phyloP scores from a whole-genome alignment of 2,329 filamentous ascomycete genomes.

The Gaeumannomyces sp. region DNA sequence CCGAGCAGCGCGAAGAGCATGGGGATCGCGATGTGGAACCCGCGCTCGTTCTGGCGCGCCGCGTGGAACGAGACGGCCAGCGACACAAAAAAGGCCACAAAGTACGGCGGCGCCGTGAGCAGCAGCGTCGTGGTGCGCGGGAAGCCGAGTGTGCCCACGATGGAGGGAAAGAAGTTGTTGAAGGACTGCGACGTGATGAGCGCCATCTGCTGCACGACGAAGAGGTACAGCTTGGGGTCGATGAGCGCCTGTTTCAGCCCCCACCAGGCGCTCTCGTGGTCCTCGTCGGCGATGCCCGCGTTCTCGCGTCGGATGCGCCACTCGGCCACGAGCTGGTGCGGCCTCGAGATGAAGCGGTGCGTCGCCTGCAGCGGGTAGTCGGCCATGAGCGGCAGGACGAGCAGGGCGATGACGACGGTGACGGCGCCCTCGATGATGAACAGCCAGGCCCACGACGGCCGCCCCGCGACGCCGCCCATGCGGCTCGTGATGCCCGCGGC shows the following conservation, averaged over 20 bases:
- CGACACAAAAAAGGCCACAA: slow-evolving; percentile 54
- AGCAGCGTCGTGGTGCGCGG: slow-evolving; percentile 46
- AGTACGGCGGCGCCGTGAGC: slow-evolving; percentile 60
- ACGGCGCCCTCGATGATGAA: slow-evolving; percentile 66
- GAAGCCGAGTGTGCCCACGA: slow-evolving; percentile 10
- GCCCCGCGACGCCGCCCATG: slow-evolving; percentile 51
- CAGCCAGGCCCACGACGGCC: slow-evolving; percentile 59
- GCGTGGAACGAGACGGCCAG: slow-evolving; percentile 64
- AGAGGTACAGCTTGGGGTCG: slow-evolving; percentile 22
- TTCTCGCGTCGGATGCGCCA: slow-evolving; percentile 22
- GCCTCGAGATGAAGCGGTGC: slow-evolving; percentile 7
- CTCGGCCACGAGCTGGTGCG: slow-evolving; percentile 20
- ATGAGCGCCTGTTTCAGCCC: slow-evolving; percentile 16
- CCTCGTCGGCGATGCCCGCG: slow-evolving; percentile 19
- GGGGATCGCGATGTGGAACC: slow-evolving; percentile 59
- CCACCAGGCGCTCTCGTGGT: slow-evolving; percentile 15
- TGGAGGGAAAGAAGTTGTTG: slow-evolving; percentile 20
- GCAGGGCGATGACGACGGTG: slow-evolving; percentile 54
- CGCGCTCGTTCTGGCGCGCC: slow-evolving; percentile 65
- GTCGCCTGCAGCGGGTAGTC: slow-evolving; percentile 48
- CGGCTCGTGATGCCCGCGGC: slow-evolving; percentile 60
- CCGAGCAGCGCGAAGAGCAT: slow-evolving; percentile 46
- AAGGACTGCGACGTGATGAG: slow-evolving; percentile 17
- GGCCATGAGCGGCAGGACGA: slow-evolving; percentile 54
- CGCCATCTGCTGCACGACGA: slow-evolving; percentile 13